Evolutionary conservation across 2,329 filamentous ascomycete genomes (phyloP).

Genomic region (Fusarium poae): DNA sequence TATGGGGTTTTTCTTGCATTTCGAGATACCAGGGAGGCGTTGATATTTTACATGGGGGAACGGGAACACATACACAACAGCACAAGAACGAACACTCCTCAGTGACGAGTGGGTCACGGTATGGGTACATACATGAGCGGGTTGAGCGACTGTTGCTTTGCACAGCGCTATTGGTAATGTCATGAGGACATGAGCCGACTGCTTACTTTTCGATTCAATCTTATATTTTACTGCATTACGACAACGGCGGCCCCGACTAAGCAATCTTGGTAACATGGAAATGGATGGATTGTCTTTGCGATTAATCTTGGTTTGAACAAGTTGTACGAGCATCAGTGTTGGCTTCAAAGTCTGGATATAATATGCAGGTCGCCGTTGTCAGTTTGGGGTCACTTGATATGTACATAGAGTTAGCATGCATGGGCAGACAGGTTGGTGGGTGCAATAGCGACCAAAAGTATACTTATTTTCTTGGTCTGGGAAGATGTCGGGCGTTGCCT

Average conservation of each 20-base stretch:
- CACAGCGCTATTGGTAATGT: constrained; percentile 40
- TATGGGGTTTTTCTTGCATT: constrained; percentile 50
- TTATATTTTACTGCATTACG: constrained; percentile 38
- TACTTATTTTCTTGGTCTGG: constrained; percentile 31
- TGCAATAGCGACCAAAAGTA: constrained; percentile 36
- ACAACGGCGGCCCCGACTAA: constrained; percentile 30
- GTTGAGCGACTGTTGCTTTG: constrained; percentile 23
- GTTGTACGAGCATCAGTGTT: constrained; percentile 17
- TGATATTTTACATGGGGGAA: constrained; percentile 47
- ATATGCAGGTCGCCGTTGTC: constrained; percentile 40
- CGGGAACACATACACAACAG: constrained; percentile 41
- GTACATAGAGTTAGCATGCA: constrained; percentile 46
- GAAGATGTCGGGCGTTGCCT: constrained; percentile 17
- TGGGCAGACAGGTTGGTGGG: constrained; percentile 4
- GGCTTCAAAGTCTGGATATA: constrained; percentile 43
- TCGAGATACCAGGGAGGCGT: constrained; percentile 58
- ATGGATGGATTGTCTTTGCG: constrained; percentile 8
- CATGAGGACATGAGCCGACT: constrained; percentile 39
- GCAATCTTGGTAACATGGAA: constrained; percentile 4
- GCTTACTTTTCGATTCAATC: constrained; percentile 40
- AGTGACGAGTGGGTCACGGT: constrained; percentile 33
- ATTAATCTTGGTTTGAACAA: constrained; percentile 12
- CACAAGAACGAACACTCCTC: constrained; percentile 32
- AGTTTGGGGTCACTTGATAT: constrained; percentile 31
- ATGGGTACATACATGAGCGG: constrained; percentile 41